phyloP scores from a whole-genome alignment of 108 stramenopile genomes.

The Skeletonema grethae region DNA sequence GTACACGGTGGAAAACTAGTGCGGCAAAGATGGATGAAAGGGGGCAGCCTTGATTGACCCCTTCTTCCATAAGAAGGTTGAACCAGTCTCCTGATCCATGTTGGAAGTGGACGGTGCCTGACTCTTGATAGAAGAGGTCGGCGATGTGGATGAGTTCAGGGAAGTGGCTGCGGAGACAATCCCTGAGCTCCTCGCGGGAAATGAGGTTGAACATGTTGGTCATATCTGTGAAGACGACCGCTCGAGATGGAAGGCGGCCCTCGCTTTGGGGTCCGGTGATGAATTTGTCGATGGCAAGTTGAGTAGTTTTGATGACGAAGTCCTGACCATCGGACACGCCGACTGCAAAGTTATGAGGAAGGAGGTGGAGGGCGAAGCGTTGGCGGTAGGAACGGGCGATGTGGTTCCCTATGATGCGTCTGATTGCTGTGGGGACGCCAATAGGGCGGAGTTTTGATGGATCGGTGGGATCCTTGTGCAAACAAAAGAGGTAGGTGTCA shows the following conservation, averaged over 20 bases:
- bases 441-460: conserved; percentile 28
- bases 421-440: conserved; percentile 24
- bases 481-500: conserved; percentile 31
- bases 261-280: conserved; percentile 10
- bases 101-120: conserved; percentile 9
- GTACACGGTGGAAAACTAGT: too few species aligned
- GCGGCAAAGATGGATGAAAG: too few species aligned
- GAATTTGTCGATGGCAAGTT: conserved; percentile 12
- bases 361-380: conserved; percentile 10
- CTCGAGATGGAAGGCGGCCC: not conserved
- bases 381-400: not conserved
- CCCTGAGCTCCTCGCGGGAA: conserved; percentile 8
- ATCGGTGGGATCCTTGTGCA: conserved; percentile 34
- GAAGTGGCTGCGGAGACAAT: conserved; percentile 6
- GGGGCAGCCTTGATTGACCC: too few species aligned
- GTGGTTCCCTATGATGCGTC: conserved; percentile 22
- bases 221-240: conserved; percentile 21
- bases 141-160: conserved; percentile 12
- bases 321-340: conserved; percentile 14
- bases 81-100: conserved; percentile 12
- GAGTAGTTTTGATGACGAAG: conserved; percentile 20
- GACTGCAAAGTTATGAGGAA: conserved; percentile 24
- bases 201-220: conserved; percentile 39
- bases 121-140: conserved; percentile 8
- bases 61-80: too few species aligned